Evolutionary conservation across 108 stramenopile genomes (phyloP), one percentile per base, ranked within the genome.

Genomic region (Pseudonitzschia multiseries): DNA sequence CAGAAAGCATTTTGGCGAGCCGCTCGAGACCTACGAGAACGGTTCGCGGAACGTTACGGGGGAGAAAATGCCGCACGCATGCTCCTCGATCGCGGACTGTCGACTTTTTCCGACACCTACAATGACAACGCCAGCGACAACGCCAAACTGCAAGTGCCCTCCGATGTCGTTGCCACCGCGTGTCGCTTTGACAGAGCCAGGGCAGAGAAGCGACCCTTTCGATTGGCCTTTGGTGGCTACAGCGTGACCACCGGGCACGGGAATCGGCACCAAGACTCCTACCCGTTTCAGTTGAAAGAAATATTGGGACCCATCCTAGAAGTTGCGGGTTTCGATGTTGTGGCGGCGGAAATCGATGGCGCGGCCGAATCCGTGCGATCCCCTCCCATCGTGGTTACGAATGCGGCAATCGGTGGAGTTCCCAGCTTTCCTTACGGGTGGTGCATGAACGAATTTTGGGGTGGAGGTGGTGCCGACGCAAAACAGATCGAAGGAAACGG

Each of bases 391-490:
- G 69, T 79, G 31, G 84, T 91, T 28, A 74, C 65, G 4, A 91
- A 91, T 74, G 87, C 87, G 0, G 90, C 87, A 12, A 88, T 91
- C 79, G 90, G 90, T 53, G 90, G 87, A 32, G 61, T 77, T 13
- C 87, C 90, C 20, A 65, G 75, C 24, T 91, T 91, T 75, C 90
- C 90, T 10, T 88, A 88, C 74, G 90, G 84, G 22, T 91, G 79
- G 80, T 91, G 90, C 67, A 48, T 88, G 65, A 67, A 70, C 41
- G 79, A 87, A 32, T 87, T 87, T 76, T 77, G 76, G 57, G 90
- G 86, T 27, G 70, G 57, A 18, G 70, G 76, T 56, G 20, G 70
- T 18, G 43, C 4, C 15, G 1, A 13, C n/a, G n/a, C n/a, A n/a
- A n/a, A n/a, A n/a, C n/a, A n/a, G n/a, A n/a, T n/a, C n/a, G n/a